Percentiles rank a stretch among this genome's conserved stretches.
Evolutionary conservation across 2,329 filamentous ascomycete species (phyloP).

Genomic region (Atkinsonella hypoxylon): DNA sequence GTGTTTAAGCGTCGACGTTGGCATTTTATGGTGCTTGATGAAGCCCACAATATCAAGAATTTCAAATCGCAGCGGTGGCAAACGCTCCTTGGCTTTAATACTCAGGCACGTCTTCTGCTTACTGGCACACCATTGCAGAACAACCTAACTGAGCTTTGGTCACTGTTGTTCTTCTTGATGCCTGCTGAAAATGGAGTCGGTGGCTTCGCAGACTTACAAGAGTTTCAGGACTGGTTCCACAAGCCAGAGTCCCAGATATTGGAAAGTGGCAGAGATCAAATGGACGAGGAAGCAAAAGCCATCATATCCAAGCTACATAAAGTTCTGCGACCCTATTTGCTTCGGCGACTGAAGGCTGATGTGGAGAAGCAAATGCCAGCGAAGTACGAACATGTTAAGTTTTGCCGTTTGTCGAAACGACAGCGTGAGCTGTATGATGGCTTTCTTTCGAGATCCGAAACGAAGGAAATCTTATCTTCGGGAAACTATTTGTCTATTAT

Average conservation of each 20-base stretch:
- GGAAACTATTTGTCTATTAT: conserved; percentile 98
- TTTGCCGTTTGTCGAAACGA: conserved; percentile 87
- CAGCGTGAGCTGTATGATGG: conserved; percentile 95
- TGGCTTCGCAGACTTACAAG: conserved; percentile 85
- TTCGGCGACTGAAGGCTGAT: conserved; percentile 85
- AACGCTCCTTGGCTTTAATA: conserved; percentile 86
- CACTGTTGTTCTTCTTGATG: conserved; percentile 90
- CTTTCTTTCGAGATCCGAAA: conserved; percentile 83
- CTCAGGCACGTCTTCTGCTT: conserved; percentile 70
- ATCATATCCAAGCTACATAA: conserved; percentile 92
- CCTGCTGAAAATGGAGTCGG: conserved; percentile 78
- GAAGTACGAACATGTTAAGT: conserved; percentile 95
- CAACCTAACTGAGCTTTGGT: conserved; percentile 94
- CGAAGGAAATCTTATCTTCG: conserved; percentile 74
- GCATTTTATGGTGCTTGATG: conserved; percentile 97
- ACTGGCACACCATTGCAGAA: conserved; percentile 96
- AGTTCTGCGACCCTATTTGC: conserved; percentile 80
- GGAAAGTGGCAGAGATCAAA: conserved; percentile 83
- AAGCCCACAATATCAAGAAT: conserved; percentile 99
- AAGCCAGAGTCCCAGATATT: conserved; percentile 93
- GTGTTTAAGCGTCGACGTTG: conserved; percentile 86
- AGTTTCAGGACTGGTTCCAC: conserved; percentile 94
- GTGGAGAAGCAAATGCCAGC: conserved; percentile 98
- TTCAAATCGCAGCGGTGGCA: conserved; percentile 98
- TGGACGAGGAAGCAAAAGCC: conserved; percentile 85